phyloP scores from a whole-genome alignment of 2,329 filamentous ascomycete species.

The Harringtonia aguacate region DNA sequence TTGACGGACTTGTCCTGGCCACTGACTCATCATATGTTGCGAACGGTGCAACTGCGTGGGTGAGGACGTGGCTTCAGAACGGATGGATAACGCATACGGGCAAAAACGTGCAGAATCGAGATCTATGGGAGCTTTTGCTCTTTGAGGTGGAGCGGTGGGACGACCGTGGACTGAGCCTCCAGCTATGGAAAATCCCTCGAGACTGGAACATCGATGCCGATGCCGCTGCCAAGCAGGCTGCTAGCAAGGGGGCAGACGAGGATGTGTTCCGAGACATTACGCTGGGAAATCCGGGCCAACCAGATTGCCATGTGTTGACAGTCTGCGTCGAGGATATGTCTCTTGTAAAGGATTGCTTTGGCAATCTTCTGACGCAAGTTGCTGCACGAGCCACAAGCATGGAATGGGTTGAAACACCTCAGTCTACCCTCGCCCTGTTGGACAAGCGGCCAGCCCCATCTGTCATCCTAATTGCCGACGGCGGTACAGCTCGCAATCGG shows the following conservation, averaged over 20 bases:
- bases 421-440: slow-evolving; percentile 10
- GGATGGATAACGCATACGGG: slow-evolving; percentile 29
- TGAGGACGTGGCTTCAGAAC: slow-evolving; percentile 29
- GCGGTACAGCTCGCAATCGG: slow-evolving; percentile 6
- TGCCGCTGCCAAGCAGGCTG: slow-evolving; percentile 23
- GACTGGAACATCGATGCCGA: slow-evolving; percentile 32
- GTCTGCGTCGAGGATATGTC: not conserved
- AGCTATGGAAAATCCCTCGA: slow-evolving; percentile 36
- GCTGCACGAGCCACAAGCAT: not conserved
- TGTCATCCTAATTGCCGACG: slow-evolving; percentile 14
- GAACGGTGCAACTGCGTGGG: slow-evolving; percentile 31
- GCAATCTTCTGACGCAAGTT: not conserved
- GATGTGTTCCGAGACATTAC: not conserved
- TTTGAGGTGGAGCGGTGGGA: slow-evolving; percentile 23
- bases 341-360: not conserved
- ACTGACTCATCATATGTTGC: slow-evolving; percentile 43
- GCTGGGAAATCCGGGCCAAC: no score
- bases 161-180: slow-evolving; percentile 21
- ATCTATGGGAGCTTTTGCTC: slow-evolving; percentile 40
- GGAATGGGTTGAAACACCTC: slow-evolving; percentile 6
- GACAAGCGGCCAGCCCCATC: slow-evolving; percentile 4
- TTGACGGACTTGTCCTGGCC: slow-evolving; percentile 34
- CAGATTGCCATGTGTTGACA: not conserved
- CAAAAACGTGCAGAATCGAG: slow-evolving; percentile 32
- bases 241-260: not conserved